Percentiles rank a stretch among this genome's conserved stretches.
Evolutionary conservation across 768 basidiomycete genomes (phyloP).

Genomic region (Suillus fuscotomentosus): DNA sequence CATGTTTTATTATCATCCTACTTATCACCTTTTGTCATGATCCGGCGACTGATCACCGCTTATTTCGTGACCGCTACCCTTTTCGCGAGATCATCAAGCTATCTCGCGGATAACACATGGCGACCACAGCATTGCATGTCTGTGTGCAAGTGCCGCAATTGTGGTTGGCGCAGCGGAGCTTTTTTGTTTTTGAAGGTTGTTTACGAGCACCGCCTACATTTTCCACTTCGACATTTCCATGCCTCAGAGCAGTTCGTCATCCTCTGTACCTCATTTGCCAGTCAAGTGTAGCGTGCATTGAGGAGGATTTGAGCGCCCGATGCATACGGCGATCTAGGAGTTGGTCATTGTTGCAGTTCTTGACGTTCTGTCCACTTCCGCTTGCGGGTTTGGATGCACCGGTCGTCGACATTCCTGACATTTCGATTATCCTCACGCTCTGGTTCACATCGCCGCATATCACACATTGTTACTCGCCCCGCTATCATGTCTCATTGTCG

Average conservation of each 20-base stretch:
- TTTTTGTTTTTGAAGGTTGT: slow-evolving; percentile 26
- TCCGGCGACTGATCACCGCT: slow-evolving; percentile 49
- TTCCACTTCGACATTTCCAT: slow-evolving; percentile 12
- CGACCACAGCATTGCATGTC: slow-evolving; percentile 35
- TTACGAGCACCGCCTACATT: slow-evolving; percentile 21
- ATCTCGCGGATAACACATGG: slow-evolving; percentile 21
- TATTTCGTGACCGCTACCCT: slow-evolving; percentile 23
- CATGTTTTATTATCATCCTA: slow-evolving; percentile 43
- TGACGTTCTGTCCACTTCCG: slow-evolving; percentile 15
- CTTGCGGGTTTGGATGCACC: slow-evolving; percentile 27
- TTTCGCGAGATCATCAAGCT: slow-evolving; percentile 26
- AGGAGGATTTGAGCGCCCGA: slow-evolving; percentile 25
- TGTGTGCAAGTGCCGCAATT: slow-evolving; percentile 20
- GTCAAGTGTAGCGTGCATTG: slow-evolving; percentile 28
- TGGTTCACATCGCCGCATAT: slow-evolving; percentile 21
- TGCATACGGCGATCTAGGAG: slow-evolving; percentile 11
- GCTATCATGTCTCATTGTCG: slow-evolving; percentile 14
- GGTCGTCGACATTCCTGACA: slow-evolving; percentile 14
- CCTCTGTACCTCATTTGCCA: slow-evolving; percentile 34
- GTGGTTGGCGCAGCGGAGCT: slow-evolving; percentile 23
- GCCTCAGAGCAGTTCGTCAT: slow-evolving; percentile 22
- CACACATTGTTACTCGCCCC: slow-evolving; percentile 14
- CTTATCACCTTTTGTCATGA: slow-evolving; percentile 32
- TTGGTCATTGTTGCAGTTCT: slow-evolving; percentile 9
- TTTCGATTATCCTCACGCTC: slow-evolving; percentile 25